phyloP scores from a whole-genome alignment of 805 yeast species.

The Crinitomyces ghanaensis region DNA sequence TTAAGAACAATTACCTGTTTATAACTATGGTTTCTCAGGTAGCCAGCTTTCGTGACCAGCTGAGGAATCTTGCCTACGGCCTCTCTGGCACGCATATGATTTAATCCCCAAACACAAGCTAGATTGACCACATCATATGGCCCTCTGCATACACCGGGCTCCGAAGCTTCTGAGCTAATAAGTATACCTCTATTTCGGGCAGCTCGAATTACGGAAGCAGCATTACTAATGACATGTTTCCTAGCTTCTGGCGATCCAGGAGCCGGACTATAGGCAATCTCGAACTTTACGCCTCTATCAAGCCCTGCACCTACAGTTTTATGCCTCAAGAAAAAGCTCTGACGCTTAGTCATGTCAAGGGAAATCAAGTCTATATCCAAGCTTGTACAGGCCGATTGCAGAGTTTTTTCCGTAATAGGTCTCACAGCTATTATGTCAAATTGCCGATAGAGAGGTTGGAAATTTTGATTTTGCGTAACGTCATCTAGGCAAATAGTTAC shows the following conservation, averaged over 20 bases:
- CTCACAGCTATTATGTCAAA: slow-evolving; percentile 77
- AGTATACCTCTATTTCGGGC: slow-evolving; percentile 72
- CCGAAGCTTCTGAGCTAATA: slow-evolving; percentile 61
- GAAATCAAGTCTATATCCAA: slow-evolving; percentile 77
- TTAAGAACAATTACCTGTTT: slow-evolving; percentile 46
- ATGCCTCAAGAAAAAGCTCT: slow-evolving; percentile 73
- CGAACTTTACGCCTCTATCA: slow-evolving; percentile 72
- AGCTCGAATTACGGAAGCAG: slow-evolving; percentile 65
- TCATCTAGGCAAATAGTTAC: slow-evolving; percentile 70
- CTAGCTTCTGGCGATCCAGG: slow-evolving; percentile 28
- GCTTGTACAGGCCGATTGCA: slow-evolving; percentile 61
- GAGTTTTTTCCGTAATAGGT: slow-evolving; percentile 69
- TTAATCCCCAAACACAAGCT: slow-evolving; percentile 58
- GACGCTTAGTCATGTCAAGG: slow-evolving; percentile 48
- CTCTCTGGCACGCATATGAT: slow-evolving; percentile 45
- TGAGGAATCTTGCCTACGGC: slow-evolving; percentile 51
- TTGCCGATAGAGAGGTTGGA: slow-evolving; percentile 32
- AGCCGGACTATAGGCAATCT: slow-evolving; percentile 45
- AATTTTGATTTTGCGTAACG: slow-evolving; percentile 59
- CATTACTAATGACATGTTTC: slow-evolving; percentile 57
- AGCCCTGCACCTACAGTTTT: slow-evolving; percentile 76
- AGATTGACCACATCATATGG: slow-evolving; percentile 59
- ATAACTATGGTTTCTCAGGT: slow-evolving; percentile 59
- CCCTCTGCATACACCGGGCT: slow-evolving; percentile 45
- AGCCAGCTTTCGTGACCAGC: slow-evolving; percentile 58